Conservation (phyloP, 768 basidiomycete species). For the Lactarius akahatsu region DNA sequence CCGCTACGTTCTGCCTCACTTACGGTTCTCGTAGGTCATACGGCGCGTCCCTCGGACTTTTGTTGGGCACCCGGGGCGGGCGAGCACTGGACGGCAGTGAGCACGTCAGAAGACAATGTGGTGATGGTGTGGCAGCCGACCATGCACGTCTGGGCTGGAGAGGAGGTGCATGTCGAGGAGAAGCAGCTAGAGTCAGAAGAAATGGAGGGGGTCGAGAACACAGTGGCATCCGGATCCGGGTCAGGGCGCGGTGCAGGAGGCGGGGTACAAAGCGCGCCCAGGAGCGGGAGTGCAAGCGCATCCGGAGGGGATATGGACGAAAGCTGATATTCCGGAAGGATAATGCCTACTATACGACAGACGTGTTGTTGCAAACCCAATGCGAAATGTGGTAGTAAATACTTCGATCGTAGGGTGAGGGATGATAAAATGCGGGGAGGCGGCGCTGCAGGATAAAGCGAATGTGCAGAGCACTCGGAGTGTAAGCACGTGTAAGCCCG, state of each 20-base stretch:
- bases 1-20: background rate
- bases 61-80: constrained; percentile 86
- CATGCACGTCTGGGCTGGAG: constrained; percentile 91
- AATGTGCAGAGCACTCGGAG: background rate
- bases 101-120: constrained; percentile 95
- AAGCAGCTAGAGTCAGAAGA: constrained; percentile 80
- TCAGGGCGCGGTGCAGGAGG: constrained; percentile 32
- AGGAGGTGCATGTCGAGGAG: constrained; percentile 79
- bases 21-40: constrained; percentile 60
- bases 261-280: constrained; percentile 56
- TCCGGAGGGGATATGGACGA: constrained; percentile 50
- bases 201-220: constrained; percentile 71
- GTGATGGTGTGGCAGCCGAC: constrained; percentile 98
- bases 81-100: constrained; percentile 84
- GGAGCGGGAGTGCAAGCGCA: constrained; percentile 50
- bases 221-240: constrained; percentile 30
- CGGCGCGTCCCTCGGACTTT: constrained; percentile 88
- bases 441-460: background rate
- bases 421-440: constrained; percentile 3
- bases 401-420: constrained; percentile 1
- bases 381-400: constrained; percentile 5
- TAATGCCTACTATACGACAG: constrained; percentile 9
- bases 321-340: constrained; percentile 22
- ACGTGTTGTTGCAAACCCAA: constrained; percentile 9
- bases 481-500: background rate